These are phyloP conservation scores for Guyanaporus albipodus DNA, from an alignment of 768 basidiomycete genomes.

Conservation along the genomic window DNA sequence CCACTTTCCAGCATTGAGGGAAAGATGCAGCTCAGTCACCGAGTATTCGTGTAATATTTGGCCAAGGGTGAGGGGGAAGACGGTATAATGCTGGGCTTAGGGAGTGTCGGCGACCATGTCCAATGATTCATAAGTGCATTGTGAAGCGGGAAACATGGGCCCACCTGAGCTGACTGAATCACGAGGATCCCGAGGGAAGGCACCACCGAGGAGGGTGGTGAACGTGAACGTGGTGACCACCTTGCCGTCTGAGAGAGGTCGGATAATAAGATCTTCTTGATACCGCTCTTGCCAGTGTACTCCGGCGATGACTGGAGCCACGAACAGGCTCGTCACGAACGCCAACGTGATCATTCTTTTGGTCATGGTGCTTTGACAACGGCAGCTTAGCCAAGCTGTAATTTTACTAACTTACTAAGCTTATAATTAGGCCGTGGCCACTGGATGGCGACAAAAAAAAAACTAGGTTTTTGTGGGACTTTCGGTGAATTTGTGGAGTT, in stretches of 20 bases:
- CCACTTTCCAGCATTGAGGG: slow-evolving; percentile 92
- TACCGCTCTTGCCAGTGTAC: slow-evolving; percentile 35
- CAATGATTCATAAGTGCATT: not conserved
- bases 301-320: slow-evolving; percentile 1
- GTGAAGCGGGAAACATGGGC: slow-evolving; percentile 27
- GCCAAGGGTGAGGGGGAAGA: slow-evolving; percentile 84
- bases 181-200: slow-evolving; percentile 52
- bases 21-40: slow-evolving; percentile 84
- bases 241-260: slow-evolving; percentile 76
- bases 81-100: slow-evolving; percentile 77
- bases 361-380: no score
- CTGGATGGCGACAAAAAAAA: no score
- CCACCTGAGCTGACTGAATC: slow-evolving; percentile 44
- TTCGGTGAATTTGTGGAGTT: no score
- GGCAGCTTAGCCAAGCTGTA: no score
- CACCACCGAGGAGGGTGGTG: slow-evolving; percentile 54
- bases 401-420: no score
- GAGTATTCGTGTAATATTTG: slow-evolving; percentile 84
- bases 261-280: slow-evolving; percentile 48
- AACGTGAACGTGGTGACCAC: slow-evolving; percentile 81
- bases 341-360: slow-evolving; percentile 2
- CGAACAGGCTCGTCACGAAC: slow-evolving; percentile 10
- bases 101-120: not conserved
- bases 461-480: no score
- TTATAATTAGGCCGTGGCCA: no score